Evolutionary conservation across 106 monocot genomes (phyloP).

Genomic region (Acorus calamus): DNA sequence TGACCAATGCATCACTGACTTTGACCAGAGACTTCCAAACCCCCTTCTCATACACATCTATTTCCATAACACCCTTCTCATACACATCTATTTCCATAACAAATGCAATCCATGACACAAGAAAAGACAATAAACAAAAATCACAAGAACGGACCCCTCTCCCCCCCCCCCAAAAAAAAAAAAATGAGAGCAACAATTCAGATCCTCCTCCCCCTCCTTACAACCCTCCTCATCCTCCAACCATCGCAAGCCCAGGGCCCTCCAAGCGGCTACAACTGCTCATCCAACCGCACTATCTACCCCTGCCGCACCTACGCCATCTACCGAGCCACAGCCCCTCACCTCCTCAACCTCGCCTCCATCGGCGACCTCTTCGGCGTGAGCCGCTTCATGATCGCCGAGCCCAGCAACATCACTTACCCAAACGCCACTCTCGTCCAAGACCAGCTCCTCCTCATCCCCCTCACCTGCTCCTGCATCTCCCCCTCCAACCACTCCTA

Average conservation of each 20-base stretch:
- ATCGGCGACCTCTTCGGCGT: conserved; percentile 52
- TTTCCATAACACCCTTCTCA: too few relatives aligned
- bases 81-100: too few relatives aligned
- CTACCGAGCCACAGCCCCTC: conserved; percentile 35
- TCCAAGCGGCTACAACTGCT: conserved; percentile 38
- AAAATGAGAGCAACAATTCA: too few relatives aligned
- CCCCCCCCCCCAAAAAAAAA: too few relatives aligned
- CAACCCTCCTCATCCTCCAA: conserved; percentile 4
- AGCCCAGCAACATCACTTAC: conserved; percentile 45
- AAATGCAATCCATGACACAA: too few relatives aligned
- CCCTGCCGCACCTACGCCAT: conserved; percentile 67
- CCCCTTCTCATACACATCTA: too few relatives aligned
- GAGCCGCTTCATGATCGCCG: conserved; percentile 39
- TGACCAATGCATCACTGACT: too few relatives aligned
- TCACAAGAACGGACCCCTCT: too few relatives aligned
- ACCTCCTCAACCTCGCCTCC: conserved; percentile 34
- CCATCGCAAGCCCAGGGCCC: not conserved
- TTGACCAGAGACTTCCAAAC: too few relatives aligned
- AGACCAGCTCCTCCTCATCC: conserved; percentile 55
- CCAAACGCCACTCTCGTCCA: conserved; percentile 1
- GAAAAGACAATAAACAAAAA: too few relatives aligned
- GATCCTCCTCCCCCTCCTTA: conserved; percentile 1
- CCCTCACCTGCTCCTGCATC: conserved; percentile 39
- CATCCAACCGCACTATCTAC: conserved; percentile 31
- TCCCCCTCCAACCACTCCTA: conserved; percentile 33